Conservation (phyloP, 176 grass and related monocot genomes). For the barley (Hordeum vulgare) region MorexV3_pseudomolecules_assembly NC_058522.1:564475597-564476096, state of each 20-base stretch:
- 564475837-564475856: slow-evolving; percentile 45
- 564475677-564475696: slow-evolving; percentile 63
- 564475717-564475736: slow-evolving; percentile 51
- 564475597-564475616: slow-evolving; percentile 43
- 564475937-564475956: slow-evolving; percentile 17
- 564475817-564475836: slow-evolving; percentile 35
- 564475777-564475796: slow-evolving; percentile 8
- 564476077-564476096: slow-evolving; percentile 48
- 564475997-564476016: slow-evolving; percentile 45
- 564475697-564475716: slow-evolving; percentile 21
- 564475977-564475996: no score
- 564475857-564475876: slow-evolving; percentile 67
- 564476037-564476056: slow-evolving; percentile 44
- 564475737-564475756: slow-evolving; percentile 61
- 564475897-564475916: slow-evolving; percentile 70
- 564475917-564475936: slow-evolving; percentile 73
- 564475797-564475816: slow-evolving; percentile 44
- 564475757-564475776: slow-evolving; percentile 39
- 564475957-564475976: not conserved
- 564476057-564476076: slow-evolving; percentile 46
- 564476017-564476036: slow-evolving; percentile 47
- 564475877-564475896: slow-evolving; percentile 71
- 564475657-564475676: slow-evolving; percentile 59
- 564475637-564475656: slow-evolving; percentile 49
- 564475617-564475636: not conserved